phyloP scores from a whole-genome alignment of 2,329 filamentous ascomycete genomes.

The Juglanconis juglandina region DNA sequence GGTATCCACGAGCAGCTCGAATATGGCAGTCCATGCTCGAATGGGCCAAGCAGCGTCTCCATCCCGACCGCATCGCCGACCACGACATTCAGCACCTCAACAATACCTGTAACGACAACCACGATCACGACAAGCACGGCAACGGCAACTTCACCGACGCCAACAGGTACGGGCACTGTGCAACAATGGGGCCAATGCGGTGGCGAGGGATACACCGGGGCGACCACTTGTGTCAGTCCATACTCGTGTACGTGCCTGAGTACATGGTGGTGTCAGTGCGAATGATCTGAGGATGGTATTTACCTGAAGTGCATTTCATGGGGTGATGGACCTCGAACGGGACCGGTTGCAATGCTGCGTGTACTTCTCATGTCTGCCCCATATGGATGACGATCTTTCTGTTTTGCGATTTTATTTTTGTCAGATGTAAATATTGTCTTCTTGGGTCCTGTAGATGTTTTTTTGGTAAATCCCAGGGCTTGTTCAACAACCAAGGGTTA shows the following conservation, averaged over 20 bases:
- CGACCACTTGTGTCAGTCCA: constrained; percentile 30
- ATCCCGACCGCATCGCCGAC: neutral
- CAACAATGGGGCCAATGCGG: constrained; percentile 36
- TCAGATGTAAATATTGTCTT: no score
- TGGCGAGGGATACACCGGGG: constrained; percentile 30
- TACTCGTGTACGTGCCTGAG: constrained; percentile 28
- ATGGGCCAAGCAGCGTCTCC: constrained; percentile 10
- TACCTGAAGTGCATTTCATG: no score
- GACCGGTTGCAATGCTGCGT: no score
- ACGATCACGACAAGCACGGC: neutral
- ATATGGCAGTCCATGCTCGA: neutral
- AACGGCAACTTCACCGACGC: neutral
- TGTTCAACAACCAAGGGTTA: no score
- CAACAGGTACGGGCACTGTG: constrained; percentile 13
- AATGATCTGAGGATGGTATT: constrained; percentile 2
- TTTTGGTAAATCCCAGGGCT: no score
- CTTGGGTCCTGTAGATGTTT: no score
- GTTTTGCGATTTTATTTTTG: no score
- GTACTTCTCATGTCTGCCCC: no score
- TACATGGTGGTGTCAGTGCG: constrained; percentile 33
- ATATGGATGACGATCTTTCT: no score
- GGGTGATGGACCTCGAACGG: no score
- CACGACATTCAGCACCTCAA: neutral
- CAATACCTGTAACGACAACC: neutral
- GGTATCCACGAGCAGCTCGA: neutral